Evolutionary conservation across 441 rosid species (phyloP).

Genomic region (Erodium texanum): DNA sequence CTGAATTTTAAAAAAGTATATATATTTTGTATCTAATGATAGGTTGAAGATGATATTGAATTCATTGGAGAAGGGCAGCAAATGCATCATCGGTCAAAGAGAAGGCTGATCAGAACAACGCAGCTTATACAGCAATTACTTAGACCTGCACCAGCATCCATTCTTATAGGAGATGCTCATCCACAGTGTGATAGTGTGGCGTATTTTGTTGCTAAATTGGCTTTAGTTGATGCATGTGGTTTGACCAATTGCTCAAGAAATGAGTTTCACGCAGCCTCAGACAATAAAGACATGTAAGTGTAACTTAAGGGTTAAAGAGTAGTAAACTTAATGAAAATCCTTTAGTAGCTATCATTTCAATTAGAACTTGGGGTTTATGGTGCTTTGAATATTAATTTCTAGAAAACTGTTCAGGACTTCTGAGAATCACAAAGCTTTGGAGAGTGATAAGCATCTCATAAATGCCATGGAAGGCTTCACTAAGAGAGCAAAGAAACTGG

Average conservation of each 20-base stretch:
- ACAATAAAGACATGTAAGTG: constrained; percentile 35
- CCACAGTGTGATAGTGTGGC: constrained; percentile 44
- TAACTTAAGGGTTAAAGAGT: background rate
- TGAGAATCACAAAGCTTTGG: constrained; percentile 30
- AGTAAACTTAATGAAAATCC: background rate
- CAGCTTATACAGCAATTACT: constrained; percentile 75
- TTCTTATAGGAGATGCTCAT: constrained; percentile 39
- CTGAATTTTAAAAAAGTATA: constrained; percentile 10
- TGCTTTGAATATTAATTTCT: constrained; percentile 4
- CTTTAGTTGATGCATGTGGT: constrained; percentile 56
- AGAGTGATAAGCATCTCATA: constrained; percentile 30
- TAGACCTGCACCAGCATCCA: constrained; percentile 37
- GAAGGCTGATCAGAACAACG: constrained; percentile 60
- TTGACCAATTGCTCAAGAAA: constrained; percentile 22
- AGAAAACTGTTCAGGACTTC: constrained; percentile 28
- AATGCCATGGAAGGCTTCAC: constrained; percentile 50
- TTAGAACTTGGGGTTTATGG: background rate
- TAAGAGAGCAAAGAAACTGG: constrained; percentile 48
- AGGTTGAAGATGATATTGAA: constrained; percentile 57
- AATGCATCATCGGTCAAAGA: constrained; percentile 37
- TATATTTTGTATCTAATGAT: constrained; percentile 13
- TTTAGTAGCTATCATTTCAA: too few species aligned
- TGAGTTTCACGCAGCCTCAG: constrained; percentile 18
- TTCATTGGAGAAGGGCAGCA: constrained; percentile 11
- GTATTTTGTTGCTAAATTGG: constrained; percentile 45